Base-by-base conservation (phyloP, 2,329 filamentous ascomycete species). In the Exutisphaerella laricina region DNA sequence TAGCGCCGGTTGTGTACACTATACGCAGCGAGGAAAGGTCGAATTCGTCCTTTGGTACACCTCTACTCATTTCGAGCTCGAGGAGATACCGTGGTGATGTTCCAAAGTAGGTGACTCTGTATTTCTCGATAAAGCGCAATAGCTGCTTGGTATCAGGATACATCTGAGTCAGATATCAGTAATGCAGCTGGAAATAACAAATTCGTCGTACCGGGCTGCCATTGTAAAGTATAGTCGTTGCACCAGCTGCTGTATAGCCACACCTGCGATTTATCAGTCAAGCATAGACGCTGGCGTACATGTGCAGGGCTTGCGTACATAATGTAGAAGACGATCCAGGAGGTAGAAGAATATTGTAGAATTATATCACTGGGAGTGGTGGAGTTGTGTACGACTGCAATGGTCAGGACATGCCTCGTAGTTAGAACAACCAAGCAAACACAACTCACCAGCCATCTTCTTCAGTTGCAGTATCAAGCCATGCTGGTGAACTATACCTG, bases 291-390 rank as follows among this genome's bases (percentile, higher is more conserved):
- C n/a, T n/a, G n/a, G n/a, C n/a, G n/a, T n/a, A n/a, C n/a, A n/a
- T n/a, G n/a, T n/a, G n/a, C n/a, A n/a, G n/a, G n/a, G n/a, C n/a
- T n/a, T n/a, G n/a, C n/a, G n/a, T n/a, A 49, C 51, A 54, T 55
- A 30, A 69, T 63, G 50, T 69, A 68, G 57, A 66, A 70, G n/a
- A 72, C 60, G 1, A 71, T 64, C 70, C 70, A 73, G 5, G 67
- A 69, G 1, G 69, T 72, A 31, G 61, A 69, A 4, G 63, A 66
- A 53, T 70, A 73, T 45, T 72, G 69, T 44, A 72, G 64, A 18
- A 72, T 65, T 5, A 68, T 57, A 32, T 68, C 65, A 7, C 57
- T 44, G 0, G 64, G 56, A 1, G 59, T 62, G 7, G 71, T 60
- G 5, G 63, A 65, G 56, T 71, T 70, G 56, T 72, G 69, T 1